phyloP scores from a whole-genome alignment of 257 asterid species.

The Echium plantagineum region DNA sequence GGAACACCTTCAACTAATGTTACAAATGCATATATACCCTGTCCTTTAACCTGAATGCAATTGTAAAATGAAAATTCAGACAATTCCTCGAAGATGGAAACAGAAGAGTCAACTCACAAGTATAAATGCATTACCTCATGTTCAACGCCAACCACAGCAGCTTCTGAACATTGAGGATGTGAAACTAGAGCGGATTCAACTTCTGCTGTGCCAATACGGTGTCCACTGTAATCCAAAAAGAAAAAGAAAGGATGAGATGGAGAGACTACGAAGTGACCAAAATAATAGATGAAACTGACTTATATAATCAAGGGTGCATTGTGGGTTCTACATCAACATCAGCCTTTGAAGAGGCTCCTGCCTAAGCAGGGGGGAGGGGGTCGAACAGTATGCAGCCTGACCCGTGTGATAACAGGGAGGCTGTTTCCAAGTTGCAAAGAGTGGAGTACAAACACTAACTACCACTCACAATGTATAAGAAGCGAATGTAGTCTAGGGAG shows the following conservation, averaged over 20 bases:
- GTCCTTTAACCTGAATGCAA: constrained; percentile 75
- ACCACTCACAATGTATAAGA: too few species aligned
- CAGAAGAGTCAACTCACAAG: neutral
- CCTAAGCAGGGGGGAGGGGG: too few species aligned
- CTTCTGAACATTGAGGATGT: constrained; percentile 90
- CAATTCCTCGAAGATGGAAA: neutral
- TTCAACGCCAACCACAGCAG: constrained; percentile 98
- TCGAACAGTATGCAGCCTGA: too few species aligned
- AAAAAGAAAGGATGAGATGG: neutral
- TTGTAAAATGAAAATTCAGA: constrained; percentile 7
- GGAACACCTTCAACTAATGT: constrained; percentile 83
- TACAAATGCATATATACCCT: constrained; percentile 93
- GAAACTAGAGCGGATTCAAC: constrained; percentile 99
- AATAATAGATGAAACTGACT: too few species aligned
- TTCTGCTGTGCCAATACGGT: constrained; percentile 96
- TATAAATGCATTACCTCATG: constrained; percentile 52
- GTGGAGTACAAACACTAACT: too few species aligned
- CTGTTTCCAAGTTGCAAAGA: too few species aligned
- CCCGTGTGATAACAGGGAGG: too few species aligned
- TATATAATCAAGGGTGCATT: too few species aligned
- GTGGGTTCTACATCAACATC: too few species aligned
- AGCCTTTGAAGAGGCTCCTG: too few species aligned
- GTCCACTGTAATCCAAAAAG: constrained; percentile 47
- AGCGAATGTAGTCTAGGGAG: too few species aligned
- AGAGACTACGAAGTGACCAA: neutral